A percentile compares a stretch with the other conserved stretches of the same genome.
phyloP scores from a whole-genome alignment of 2,329 filamentous ascomycete species.

The Trichothecium sympodiale region DNA sequence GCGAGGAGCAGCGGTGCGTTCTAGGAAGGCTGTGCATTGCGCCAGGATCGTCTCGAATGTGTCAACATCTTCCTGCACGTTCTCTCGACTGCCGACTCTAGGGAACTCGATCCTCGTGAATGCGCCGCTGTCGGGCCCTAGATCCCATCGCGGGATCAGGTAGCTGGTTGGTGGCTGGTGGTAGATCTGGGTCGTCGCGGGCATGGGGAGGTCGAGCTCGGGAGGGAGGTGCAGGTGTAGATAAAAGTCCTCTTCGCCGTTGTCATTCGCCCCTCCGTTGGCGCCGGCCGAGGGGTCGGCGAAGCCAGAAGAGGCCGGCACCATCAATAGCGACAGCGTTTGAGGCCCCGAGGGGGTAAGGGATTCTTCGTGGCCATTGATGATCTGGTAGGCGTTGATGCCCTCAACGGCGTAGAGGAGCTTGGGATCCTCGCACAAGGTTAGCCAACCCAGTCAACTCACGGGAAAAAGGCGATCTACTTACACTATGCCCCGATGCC shows the following conservation, averaged over 20 bases:
- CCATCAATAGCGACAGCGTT: constrained; percentile 90
- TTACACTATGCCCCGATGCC: constrained; percentile 21
- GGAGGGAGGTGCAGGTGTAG: constrained; percentile 89
- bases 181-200: constrained; percentile 94
- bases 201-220: constrained; percentile 85
- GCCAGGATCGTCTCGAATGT: constrained; percentile 96
- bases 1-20: constrained; percentile 59
- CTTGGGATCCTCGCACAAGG: constrained; percentile 42
- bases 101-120: constrained; percentile 94
- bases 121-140: constrained; percentile 76
- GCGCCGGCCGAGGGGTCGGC: constrained; percentile 40
- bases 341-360: constrained; percentile 81
- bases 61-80: constrained; percentile 82
- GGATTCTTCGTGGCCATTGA: constrained; percentile 72
- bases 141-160: constrained; percentile 88
- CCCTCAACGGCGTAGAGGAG: constrained; percentile 64
- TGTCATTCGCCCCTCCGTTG: constrained; percentile 20
- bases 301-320: constrained; percentile 73
- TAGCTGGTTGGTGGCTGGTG: constrained; percentile 90
- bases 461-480: constrained; percentile 3
- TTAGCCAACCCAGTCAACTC: neutral
- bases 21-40: constrained; percentile 93
- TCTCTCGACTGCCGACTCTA: constrained; percentile 54
- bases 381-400: constrained; percentile 84
- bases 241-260: constrained; percentile 83